phyloP scores from a whole-genome alignment of 306 rosid species.

The Vicia sativa region DNA sequence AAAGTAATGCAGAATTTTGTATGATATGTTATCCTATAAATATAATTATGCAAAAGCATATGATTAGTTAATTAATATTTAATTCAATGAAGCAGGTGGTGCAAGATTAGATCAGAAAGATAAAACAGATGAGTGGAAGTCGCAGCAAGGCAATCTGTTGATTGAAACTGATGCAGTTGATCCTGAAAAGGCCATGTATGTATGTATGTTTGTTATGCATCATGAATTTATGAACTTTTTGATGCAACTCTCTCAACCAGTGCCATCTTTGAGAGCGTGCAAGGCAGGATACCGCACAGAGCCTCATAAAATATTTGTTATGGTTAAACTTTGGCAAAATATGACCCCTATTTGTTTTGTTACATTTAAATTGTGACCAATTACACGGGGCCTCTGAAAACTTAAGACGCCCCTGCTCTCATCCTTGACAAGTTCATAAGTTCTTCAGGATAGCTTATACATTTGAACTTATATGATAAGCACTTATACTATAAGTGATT shows the following conservation, averaged over 20 bases:
- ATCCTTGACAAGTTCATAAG: background rate
- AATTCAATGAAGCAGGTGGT: conserved; percentile 40
- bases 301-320: too few species aligned
- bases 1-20: too few species aligned
- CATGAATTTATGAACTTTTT: conserved; percentile 17
- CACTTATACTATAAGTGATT: background rate
- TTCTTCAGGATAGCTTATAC: background rate
- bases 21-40: too few species aligned
- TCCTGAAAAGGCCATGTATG: conserved; percentile 81
- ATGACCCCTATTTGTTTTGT: too few species aligned
- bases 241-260: background rate
- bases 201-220: conserved; percentile 61
- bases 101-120: conserved; percentile 73
- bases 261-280: too few species aligned
- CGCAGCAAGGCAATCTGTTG: conserved; percentile 77
- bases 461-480: background rate
- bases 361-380: too few species aligned
- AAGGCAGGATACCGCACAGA: too few species aligned
- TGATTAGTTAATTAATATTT: too few species aligned
- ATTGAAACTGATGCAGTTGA: conserved; percentile 74
- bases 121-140: conserved; percentile 82
- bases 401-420: too few species aligned
- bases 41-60: too few species aligned
- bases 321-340: too few species aligned
- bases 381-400: too few species aligned